A percentile compares a stretch with the other conserved stretches of the same genome.
phyloP scores from a whole-genome alignment of 2,329 filamentous ascomycete species.

The Exophiala aquamarina region DNA sequence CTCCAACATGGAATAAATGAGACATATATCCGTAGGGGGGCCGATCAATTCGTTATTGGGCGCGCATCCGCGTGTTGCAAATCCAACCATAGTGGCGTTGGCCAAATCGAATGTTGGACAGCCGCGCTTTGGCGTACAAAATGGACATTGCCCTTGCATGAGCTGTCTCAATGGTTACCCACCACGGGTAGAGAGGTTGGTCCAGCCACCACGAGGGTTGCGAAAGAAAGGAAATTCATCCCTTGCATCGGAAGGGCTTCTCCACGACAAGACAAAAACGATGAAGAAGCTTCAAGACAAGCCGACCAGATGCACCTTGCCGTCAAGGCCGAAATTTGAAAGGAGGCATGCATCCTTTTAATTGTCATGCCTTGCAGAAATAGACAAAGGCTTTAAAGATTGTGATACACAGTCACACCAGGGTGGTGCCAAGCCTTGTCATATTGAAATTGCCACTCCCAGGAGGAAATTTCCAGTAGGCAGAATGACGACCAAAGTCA shows the following conservation, averaged over 20 bases:
- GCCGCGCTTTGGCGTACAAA: constrained; percentile 4
- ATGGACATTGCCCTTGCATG: constrained; percentile 17
- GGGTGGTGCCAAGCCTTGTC: constrained; percentile 8
- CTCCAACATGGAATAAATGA: constrained; percentile 10
- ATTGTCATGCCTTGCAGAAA: constrained; percentile 24
- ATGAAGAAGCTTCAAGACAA: too few species aligned
- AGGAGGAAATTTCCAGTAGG: not conserved
- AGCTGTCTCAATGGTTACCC: constrained; percentile 1
- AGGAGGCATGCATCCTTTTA: constrained; percentile 7
- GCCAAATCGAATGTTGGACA: constrained; percentile 2
- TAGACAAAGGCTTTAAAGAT: constrained; percentile 6
- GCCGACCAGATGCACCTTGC: not conserved
- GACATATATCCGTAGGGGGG: constrained; percentile 15
- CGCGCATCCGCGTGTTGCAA: constrained; percentile 14
- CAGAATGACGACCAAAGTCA: not conserved
- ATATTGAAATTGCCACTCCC: constrained; percentile 12
- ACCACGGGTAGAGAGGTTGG: constrained; percentile 1
- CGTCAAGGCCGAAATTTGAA: constrained; percentile 9
- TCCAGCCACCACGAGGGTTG: constrained; percentile 11
- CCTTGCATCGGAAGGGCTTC: constrained; percentile 14
- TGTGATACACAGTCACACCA: constrained; percentile 7
- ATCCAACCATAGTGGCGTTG: constrained; percentile 14
- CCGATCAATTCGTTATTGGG: not conserved
- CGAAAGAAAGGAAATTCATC: constrained; percentile 6
- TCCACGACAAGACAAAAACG: too few species aligned